phyloP scores from a whole-genome alignment of 805 yeast genomes.

The Lipomyces kockii region DNA sequence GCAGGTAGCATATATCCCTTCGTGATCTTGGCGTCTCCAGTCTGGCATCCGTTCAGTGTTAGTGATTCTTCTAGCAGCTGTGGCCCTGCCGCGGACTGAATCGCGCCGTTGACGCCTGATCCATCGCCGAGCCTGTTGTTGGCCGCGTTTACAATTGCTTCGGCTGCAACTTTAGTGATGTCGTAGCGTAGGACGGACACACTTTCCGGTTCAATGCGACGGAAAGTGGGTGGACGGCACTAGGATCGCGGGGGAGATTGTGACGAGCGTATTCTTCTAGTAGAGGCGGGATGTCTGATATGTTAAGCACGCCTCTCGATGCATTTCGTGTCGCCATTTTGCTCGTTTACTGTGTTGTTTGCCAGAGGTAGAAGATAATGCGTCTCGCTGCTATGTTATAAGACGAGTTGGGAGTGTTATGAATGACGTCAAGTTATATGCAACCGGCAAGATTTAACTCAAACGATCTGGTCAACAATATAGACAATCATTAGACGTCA shows the following conservation, averaged over 20 bases:
- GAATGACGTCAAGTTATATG: background rate
- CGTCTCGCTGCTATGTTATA: no score
- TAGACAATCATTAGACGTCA: no score
- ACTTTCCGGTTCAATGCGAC: conserved; percentile 20
- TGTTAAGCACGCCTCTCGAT: background rate
- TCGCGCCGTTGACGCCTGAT: conserved; percentile 36
- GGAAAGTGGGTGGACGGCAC: background rate
- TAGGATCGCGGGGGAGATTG: background rate
- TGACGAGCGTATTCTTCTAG: conserved; percentile 11
- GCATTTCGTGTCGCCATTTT: background rate
- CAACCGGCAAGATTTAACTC: background rate
- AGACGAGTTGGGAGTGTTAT: background rate
- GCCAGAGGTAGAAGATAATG: background rate
- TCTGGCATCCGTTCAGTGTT: conserved; percentile 26
- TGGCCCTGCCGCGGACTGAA: conserved; percentile 32
- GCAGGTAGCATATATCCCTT: conserved; percentile 22
- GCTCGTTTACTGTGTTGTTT: background rate
- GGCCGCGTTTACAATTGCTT: conserved; percentile 37
- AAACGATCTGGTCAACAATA: background rate
- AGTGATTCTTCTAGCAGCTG: conserved; percentile 20
- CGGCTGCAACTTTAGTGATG: conserved; percentile 26
- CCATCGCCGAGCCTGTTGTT: conserved; percentile 28
- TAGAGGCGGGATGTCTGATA: conserved; percentile 19
- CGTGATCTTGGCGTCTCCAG: conserved; percentile 36
- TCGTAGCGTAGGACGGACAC: conserved; percentile 21